Base-by-base conservation (phyloP, 2,329 filamentous ascomycete species). In the Colletotrichum somersetense region DNA sequence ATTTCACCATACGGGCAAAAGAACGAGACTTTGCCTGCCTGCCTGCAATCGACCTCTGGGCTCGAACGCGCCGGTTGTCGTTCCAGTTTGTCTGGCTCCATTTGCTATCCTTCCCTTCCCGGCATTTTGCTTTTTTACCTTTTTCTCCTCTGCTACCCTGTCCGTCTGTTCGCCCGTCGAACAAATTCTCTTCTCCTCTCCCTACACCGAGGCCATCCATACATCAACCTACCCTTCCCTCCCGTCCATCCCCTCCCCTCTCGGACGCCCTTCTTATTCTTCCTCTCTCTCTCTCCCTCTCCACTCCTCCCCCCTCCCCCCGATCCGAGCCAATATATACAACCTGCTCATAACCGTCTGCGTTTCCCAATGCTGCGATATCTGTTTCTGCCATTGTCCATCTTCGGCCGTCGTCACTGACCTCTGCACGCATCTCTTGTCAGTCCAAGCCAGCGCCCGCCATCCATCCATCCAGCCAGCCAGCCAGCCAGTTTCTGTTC, bases 31-130 rank as follows among this genome's bases (percentile, higher is more conserved):
- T 26, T 26, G 26, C 26, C 26, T 26, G 26, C 26, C 26, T 26
- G n/a, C 33, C 50, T 71, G 71, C 71, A 73, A 73, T 71, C 71
- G 66, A 56, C 71, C 61, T 73, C 56, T 58, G 40, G 71, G 48
- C 70, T 72, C 70, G 70, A 72, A 71, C 67, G 70, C 62, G 62
- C 66, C 61, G 70, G 71, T 70, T 50, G 50, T 71, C 71, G 67
- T 73, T 73, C 71, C 71, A 73, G 61, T 65, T 50, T 46, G 50
- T 56, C 59, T 57, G 65, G 38, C 68, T 63, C 65, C 68, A 67
- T 68, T 53, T 68, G 46, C 58, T 58, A 57, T 68, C 50, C 57
- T 71, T 71, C 64, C 46, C 57, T 68, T 46, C 48, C 71, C 48
- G 30, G 65, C 56, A 72, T 69, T 72, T 72, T 58, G 65, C 69